phyloP scores from a whole-genome alignment of 257 asterid genomes.

The Asclepias syriaca region DNA sequence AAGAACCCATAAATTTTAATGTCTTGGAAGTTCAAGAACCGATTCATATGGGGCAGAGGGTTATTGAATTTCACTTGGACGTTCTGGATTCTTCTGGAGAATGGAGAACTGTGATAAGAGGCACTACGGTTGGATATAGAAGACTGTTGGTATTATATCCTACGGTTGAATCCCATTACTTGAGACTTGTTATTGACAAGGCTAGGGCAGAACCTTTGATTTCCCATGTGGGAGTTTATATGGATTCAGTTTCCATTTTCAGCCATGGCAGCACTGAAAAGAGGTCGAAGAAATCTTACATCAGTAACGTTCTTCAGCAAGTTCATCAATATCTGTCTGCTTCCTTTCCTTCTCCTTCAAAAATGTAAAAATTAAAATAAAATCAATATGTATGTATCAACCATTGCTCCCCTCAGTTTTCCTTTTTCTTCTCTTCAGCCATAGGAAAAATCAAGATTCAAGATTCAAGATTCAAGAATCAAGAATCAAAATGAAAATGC shows the following conservation, averaged over 20 bases:
- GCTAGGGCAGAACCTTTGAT: conserved; percentile 62
- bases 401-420: too few species aligned
- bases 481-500: background rate
- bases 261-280: conserved; percentile 17
- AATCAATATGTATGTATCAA: background rate
- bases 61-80: conserved; percentile 59
- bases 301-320: conserved; percentile 27
- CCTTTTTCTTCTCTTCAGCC: background rate
- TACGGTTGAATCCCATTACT: conserved; percentile 30
- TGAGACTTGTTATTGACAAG: conserved; percentile 55
- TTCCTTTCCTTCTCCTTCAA: background rate
- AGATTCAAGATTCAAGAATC: too few species aligned
- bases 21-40: conserved; percentile 89
- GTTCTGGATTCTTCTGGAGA: conserved; percentile 33
- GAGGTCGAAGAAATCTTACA: conserved; percentile 9
- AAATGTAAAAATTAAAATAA: background rate
- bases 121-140: conserved; percentile 88
- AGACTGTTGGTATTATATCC: conserved; percentile 53
- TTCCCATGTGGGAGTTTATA: conserved; percentile 54
- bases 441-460: too few species aligned
- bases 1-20: conserved; percentile 44
- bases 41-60: conserved; percentile 92
- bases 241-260: conserved; percentile 53
- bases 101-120: conserved; percentile 52
- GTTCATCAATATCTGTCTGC: conserved; percentile 18